phyloP scores from a whole-genome alignment of 2,329 filamentous ascomycete species.

The Chaetothyriales sp. region DNA sequence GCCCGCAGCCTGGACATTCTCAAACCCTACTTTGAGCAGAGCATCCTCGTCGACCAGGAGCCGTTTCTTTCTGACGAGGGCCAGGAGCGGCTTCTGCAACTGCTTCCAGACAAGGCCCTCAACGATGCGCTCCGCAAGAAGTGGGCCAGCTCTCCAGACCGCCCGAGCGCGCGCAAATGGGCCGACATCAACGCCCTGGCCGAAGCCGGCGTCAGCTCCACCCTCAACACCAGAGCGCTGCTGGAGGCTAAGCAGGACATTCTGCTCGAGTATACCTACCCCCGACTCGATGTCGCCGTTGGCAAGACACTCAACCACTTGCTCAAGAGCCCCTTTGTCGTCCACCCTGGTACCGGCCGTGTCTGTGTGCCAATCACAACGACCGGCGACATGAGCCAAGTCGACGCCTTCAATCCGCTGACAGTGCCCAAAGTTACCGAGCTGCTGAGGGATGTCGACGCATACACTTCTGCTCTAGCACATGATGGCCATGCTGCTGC shows the following conservation, averaged over 20 bases:
- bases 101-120: conserved; percentile 67
- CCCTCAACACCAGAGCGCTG: conserved; percentile 57
- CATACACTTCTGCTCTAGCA: conserved; percentile 43
- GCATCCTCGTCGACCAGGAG: conserved; percentile 66
- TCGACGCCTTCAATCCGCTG: conserved; percentile 76
- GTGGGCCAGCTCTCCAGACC: conserved; percentile 71
- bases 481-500: conserved; percentile 27
- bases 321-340: conserved; percentile 90
- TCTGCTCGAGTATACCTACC: conserved; percentile 93
- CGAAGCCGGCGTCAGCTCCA: conserved; percentile 55
- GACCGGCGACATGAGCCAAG: conserved; percentile 23
- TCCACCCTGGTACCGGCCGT: conserved; percentile 84
- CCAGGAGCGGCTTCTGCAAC: conserved; percentile 61
- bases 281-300: conserved; percentile 88
- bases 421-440: conserved; percentile 76
- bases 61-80: conserved; percentile 61
- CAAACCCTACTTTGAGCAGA: conserved; percentile 67
- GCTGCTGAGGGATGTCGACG: conserved; percentile 71
- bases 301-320: conserved; percentile 97
- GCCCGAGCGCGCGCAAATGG: conserved; percentile 73
- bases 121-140: conserved; percentile 71
- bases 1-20: conserved; percentile 72
- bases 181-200: conserved; percentile 80
- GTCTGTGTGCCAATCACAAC: conserved; percentile 92
- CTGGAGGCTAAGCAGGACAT: conserved; percentile 90